Evolutionary conservation across 2,329 filamentous ascomycete species (phyloP).

Genomic region (Escovopsis weberi): DNA sequence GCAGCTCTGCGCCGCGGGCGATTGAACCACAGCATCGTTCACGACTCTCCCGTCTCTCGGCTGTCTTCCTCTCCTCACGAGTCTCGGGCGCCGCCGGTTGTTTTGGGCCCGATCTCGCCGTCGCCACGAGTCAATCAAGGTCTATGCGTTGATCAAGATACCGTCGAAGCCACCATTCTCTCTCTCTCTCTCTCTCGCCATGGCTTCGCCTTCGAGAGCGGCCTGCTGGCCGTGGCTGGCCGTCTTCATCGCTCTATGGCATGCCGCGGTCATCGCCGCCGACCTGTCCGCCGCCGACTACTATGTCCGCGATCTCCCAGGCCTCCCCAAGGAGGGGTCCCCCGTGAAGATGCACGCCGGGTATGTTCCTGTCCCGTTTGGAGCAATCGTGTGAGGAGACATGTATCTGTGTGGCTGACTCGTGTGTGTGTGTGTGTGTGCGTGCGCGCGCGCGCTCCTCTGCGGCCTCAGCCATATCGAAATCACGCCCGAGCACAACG

Average conservation of each 20-base stretch:
- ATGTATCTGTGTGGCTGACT: too few relatives aligned
- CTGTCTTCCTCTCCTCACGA: too few relatives aligned
- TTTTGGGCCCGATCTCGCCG: too few relatives aligned
- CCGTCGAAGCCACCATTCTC: too few relatives aligned
- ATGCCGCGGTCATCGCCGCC: slow-evolving; percentile 18
- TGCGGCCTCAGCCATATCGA: slow-evolving; percentile 62
- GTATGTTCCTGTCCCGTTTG: slow-evolving; percentile 36
- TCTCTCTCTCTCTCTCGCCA: neutral
- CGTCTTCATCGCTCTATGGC: slow-evolving; percentile 27
- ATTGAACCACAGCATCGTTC: too few relatives aligned
- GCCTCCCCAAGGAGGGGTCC: slow-evolving; percentile 56
- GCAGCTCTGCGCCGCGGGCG: too few relatives aligned
- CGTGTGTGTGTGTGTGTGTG: too few relatives aligned
- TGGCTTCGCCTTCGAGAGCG: slow-evolving; percentile 4
- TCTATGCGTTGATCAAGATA: too few relatives aligned
- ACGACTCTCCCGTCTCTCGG: too few relatives aligned
- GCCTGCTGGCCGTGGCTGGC: slow-evolving; percentile 15
- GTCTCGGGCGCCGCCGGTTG: too few relatives aligned
- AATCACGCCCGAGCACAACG: slow-evolving; percentile 69
- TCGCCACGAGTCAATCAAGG: too few relatives aligned
- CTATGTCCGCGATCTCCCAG: slow-evolving; percentile 73
- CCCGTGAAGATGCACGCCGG: slow-evolving; percentile 96
- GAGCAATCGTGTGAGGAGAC: neutral
- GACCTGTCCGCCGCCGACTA: slow-evolving; percentile 53
- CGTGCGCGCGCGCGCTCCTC: slow-evolving; percentile 7